These are phyloP conservation scores for Calonectria henricotiae DNA, from an alignment of 2,329 filamentous ascomycete species.

Conservation along the genomic window DNA sequence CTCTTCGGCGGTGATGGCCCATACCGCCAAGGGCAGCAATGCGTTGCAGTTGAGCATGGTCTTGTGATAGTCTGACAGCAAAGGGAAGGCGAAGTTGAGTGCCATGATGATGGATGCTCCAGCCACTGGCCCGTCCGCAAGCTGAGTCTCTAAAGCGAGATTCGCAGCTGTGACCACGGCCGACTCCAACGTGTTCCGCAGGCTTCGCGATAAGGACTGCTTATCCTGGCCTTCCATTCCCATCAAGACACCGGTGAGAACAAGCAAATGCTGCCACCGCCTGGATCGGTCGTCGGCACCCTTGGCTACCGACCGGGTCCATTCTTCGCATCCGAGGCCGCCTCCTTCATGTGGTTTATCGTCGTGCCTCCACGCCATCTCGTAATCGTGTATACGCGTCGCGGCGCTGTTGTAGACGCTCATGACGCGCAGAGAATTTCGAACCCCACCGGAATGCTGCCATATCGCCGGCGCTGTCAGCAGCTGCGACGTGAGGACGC, in stretches of 20 bases:
- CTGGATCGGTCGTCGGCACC: conserved; percentile 73
- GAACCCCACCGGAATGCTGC: conserved; percentile 73
- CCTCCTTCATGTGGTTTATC: conserved; percentile 58
- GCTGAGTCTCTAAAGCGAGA: conserved; percentile 74
- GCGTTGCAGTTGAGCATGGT: conserved; percentile 76
- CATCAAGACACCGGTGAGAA: conserved; percentile 84
- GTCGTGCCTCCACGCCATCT: conserved; percentile 60
- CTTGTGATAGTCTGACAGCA: conserved; percentile 75
- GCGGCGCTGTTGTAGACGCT: conserved; percentile 82
- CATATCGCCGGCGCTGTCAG: conserved; percentile 82
- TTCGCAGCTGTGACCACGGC: conserved; percentile 84
- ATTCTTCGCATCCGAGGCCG: conserved; percentile 67
- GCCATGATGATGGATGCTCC: conserved; percentile 76
- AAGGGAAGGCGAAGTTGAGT: conserved; percentile 83
- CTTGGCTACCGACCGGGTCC: conserved; percentile 72
- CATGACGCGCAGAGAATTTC: conserved; percentile 77
- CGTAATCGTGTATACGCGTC: conserved; percentile 68
- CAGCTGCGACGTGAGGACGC: conserved; percentile 80
- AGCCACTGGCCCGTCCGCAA: conserved; percentile 61
- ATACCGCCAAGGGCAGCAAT: conserved; percentile 80
- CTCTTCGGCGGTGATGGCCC: conserved; percentile 79
- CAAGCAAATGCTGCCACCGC: conserved; percentile 88
- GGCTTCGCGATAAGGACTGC: conserved; percentile 74
- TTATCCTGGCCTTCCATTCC: conserved; percentile 80
- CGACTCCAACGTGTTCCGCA: conserved; percentile 79